Evolutionary conservation across 2,329 filamentous ascomycete genomes (phyloP).

Genomic region (Diaporthe sp.): DNA sequence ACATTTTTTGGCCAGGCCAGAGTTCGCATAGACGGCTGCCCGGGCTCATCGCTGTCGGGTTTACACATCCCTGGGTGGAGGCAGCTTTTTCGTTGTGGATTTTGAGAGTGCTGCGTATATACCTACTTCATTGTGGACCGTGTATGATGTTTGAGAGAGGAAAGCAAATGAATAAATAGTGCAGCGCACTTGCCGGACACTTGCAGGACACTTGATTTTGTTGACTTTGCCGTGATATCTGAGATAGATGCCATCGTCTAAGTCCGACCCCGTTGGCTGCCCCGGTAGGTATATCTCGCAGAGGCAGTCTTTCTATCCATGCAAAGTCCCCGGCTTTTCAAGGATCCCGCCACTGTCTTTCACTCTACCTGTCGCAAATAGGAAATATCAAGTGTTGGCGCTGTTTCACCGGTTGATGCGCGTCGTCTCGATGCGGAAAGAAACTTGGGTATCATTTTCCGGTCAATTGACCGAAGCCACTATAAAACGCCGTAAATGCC

Average conservation of each 20-base stretch:
- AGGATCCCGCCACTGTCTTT: neutral
- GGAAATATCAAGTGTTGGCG: neutral
- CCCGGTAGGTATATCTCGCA: neutral
- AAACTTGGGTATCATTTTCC: constrained; percentile 36
- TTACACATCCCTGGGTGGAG: constrained; percentile 1
- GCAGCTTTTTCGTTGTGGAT: constrained; percentile 20
- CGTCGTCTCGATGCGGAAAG: neutral
- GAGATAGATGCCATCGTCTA: neutral
- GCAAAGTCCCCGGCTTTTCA: neutral
- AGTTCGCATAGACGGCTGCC: constrained; percentile 24
- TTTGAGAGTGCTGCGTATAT: constrained; percentile 36
- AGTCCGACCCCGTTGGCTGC: neutral
- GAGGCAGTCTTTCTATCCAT: neutral
- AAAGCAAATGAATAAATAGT: neutral
- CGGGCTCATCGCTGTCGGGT: neutral
- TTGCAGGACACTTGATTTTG: neutral
- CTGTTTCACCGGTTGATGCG: neutral
- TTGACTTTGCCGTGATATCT: too few species aligned
- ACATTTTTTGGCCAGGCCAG: constrained; percentile 26
- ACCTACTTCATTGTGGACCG: constrained; percentile 37
- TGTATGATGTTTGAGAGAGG: constrained; percentile 9
- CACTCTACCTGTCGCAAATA: neutral
- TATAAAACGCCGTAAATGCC: constrained; percentile 25
- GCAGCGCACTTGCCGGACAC: neutral
- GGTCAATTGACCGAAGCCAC: constrained; percentile 9